Evolutionary conservation across 768 basidiomycete genomes (phyloP), one percentile per base, ranked within the genome.

Genomic region (Amanita phalloides): DNA sequence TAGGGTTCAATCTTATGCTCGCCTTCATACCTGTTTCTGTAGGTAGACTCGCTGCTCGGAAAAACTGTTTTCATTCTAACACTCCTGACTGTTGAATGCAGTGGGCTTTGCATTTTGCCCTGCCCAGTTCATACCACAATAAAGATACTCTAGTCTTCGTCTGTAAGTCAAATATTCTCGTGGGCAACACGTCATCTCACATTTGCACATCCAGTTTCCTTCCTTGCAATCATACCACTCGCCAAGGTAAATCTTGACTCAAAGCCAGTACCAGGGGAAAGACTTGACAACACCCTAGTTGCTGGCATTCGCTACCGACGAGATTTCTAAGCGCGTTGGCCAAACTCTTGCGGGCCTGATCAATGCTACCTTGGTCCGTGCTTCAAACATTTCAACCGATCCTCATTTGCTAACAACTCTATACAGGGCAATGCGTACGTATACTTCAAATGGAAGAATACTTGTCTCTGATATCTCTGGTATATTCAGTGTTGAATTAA

Each of bases 301-400:
- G 4, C 73, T 92, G 2, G 84, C 82, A 1, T 91, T 90, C 60
- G 88, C 88, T 1, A 93, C 90, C 0, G 90, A 93, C 54, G 87
- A 93, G 56, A 57, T 93, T 14, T 86, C 90, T 3, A 60, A 90
- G 51, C 80, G 89, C 28, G 82, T 91, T 1, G 90, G 90, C 1
- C 84, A 88, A 64, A 89, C 89, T 1, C 67, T 90, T 9, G 88
- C 89, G 3, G 90, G 90, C 36, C 74, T 93, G 2, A 63, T 93
- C 51, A 93, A 92, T 66, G 90, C 90, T 20, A 93, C 90, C 11
- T 69, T 90, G 56, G 85, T 89, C 57, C 56, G 76, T 62, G 45
- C 44, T 35, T 38, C 17, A 32, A 35, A 48, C 13, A 33, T 38
- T 38, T 50, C 28, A 21, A 26, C 14, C 13, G 5, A 33, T 51